These are phyloP conservation scores for Pseudopyrenochaeta lycopersici DNA, from an alignment of 2,329 filamentous ascomycete species.

Conservation along the genomic window DNA sequence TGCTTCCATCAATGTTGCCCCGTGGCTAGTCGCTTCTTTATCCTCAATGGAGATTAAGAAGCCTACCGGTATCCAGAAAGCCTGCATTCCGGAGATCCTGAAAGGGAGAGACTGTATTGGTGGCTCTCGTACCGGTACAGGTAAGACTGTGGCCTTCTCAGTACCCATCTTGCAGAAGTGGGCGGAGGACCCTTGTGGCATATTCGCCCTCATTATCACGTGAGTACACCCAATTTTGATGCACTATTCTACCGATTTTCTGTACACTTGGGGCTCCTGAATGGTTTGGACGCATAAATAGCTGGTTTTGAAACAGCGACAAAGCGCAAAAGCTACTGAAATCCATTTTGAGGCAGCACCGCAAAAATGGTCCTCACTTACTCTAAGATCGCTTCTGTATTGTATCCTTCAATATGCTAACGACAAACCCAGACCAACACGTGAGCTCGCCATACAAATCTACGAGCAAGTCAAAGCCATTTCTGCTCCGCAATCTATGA, in stretches of 20 bases:
- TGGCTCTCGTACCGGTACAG: conserved; percentile 91
- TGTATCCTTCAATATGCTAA: conserved; percentile 12
- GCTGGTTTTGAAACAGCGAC: not conserved
- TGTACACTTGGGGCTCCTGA: too few species aligned
- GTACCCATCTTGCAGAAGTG: conserved; percentile 94
- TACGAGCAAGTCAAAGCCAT: conserved; percentile 96
- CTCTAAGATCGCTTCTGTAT: too few species aligned
- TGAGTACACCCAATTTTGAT: conserved; percentile 66
- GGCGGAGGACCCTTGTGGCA: conserved; percentile 89
- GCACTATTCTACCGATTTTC: too few species aligned
- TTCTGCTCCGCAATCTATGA: conserved; percentile 85
- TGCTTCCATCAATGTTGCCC: conserved; percentile 74
- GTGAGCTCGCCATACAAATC: conserved; percentile 93
- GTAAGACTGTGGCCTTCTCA: conserved; percentile 96
- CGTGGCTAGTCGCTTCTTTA: conserved; percentile 89
- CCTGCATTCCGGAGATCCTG: conserved; percentile 91
- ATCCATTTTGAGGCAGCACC: too few species aligned
- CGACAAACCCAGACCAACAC: conserved; percentile 40
- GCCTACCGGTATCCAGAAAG: conserved; percentile 91
- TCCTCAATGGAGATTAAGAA: conserved; percentile 80
- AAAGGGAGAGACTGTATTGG: conserved; percentile 92
- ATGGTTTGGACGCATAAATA: not conserved
- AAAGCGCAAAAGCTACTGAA: too few species aligned
- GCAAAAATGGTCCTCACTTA: not conserved
- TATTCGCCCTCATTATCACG: conserved; percentile 89